Evolutionary conservation across 2,329 filamentous ascomycete genomes (phyloP).

Genomic region (Furcasterigmium sp.): DNA sequence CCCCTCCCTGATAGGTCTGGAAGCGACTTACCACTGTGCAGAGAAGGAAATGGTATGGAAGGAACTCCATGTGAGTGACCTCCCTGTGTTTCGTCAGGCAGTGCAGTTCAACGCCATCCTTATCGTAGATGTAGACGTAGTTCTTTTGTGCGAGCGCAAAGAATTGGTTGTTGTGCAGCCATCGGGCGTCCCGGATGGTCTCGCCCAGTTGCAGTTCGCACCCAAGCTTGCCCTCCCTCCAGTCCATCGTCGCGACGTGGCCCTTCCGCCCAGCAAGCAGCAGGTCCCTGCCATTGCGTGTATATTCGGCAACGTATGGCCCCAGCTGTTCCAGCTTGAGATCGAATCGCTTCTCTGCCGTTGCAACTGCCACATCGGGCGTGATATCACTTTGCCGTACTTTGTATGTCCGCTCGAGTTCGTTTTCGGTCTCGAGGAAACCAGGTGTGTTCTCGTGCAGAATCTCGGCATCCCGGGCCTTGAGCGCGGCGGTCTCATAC

Average conservation of each 20-base stretch:
- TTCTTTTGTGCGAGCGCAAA: conserved; percentile 97
- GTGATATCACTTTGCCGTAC: conserved; percentile 84
- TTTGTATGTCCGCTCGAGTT: conserved; percentile 88
- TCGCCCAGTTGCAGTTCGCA: conserved; percentile 90
- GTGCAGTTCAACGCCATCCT: conserved; percentile 85
- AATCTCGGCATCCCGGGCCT: conserved; percentile 93
- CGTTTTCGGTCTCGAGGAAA: conserved; percentile 82
- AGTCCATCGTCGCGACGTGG: conserved; percentile 95
- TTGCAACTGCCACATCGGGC: conserved; percentile 69
- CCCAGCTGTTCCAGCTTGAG: conserved; percentile 77
- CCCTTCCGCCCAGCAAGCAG: conserved; percentile 86
- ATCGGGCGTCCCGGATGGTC: conserved; percentile 82
- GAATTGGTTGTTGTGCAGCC: conserved; percentile 90
- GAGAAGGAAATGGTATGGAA: conserved; percentile 93
- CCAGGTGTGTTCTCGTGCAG: conserved; percentile 81
- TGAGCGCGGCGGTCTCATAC: conserved; percentile 73
- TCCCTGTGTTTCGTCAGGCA: conserved; percentile 87
- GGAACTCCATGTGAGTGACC: conserved; percentile 88
- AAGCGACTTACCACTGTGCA: conserved; percentile 65
- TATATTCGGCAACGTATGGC: conserved; percentile 86
- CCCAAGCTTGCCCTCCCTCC: conserved; percentile 83
- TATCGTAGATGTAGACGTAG: conserved; percentile 94
- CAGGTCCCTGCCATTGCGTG: conserved; percentile 80
- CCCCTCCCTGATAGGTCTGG: not conserved
- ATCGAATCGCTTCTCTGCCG: conserved; percentile 90